Base-by-base conservation (phyloP, 2,329 filamentous ascomycete species). In the Diaporthe sp. region DNA sequence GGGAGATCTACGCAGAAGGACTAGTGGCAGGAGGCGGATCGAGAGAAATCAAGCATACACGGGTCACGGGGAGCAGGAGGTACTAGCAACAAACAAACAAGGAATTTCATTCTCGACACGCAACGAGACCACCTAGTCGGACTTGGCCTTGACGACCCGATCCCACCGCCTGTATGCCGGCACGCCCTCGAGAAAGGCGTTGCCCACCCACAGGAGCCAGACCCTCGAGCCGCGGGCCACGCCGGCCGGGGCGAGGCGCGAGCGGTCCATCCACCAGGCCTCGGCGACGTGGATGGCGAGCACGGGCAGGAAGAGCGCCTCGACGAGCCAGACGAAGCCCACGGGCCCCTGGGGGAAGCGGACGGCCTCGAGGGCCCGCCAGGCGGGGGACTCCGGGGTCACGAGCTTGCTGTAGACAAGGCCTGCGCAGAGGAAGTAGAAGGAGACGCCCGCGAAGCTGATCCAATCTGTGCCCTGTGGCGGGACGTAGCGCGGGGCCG, bases 211-310 rank as follows among this genome's bases (percentile, higher is more conserved):
- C 72, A 84, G 78, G 82, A 84, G 87, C 90, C 92, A 93, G 19
- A 89, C 78, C n/a, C 58, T 60, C 9, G 83, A 84, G 10, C 87
- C 86, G 46, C 84, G 82, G 75, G 83, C 82, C 15, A 92, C 87
- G 9, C 87, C 87, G 78, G 88, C 86, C 80, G 82, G 88, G 72
- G 79, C 80, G 76, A 92, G 81, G 75, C 87, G 83, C 67, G 84
- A 86, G 57, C 81, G 83, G 77, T 89, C 88, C 79, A 93, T 85
- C 81, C 86, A 85, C 60, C 84, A 84, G n/a, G 88, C 84, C 86
- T 98, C 96, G 4, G 83, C 75, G 0, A 87, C 31, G 83, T 98
- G 96, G 17, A 95, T 89, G 0, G 80, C 86, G 1, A 95, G 4
- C 74, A 96, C 90, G 0, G 90, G 86, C 28, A 85, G 79, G 72